Evolutionary conservation across 129 eudicot genomes (phyloP).

Genomic region (Centaurea solstitialis): DNA sequence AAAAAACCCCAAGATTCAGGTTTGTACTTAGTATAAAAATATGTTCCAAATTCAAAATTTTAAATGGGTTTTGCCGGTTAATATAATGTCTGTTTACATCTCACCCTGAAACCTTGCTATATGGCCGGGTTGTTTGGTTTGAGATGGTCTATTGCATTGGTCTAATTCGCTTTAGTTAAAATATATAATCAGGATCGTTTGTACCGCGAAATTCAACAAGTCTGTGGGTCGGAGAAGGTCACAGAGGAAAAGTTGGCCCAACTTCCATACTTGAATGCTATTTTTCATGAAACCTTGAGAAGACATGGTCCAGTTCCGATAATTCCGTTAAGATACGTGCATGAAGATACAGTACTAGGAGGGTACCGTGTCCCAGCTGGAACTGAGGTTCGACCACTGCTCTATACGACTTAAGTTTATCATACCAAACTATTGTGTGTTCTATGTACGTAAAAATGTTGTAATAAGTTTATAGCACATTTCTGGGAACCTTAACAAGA

Average conservation of each 20-base stretch:
- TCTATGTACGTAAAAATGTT: background rate
- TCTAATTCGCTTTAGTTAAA: background rate
- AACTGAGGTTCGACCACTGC: constrained; percentile 44
- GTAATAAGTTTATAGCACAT: background rate
- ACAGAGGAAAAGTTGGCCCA: constrained; percentile 52
- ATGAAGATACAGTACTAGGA: constrained; percentile 60
- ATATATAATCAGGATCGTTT: constrained; percentile 47
- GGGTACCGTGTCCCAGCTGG: constrained; percentile 65
- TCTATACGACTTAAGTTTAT: background rate
- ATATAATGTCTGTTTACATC: background rate
- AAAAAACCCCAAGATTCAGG: constrained; percentile 54
- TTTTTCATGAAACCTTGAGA: constrained; percentile 64
- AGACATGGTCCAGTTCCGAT: constrained; percentile 57
- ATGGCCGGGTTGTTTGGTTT: background rate
- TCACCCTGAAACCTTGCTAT: background rate
- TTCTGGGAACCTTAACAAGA: background rate
- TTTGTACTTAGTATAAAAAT: constrained; percentile 8
- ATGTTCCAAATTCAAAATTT: background rate
- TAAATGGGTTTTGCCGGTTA: background rate
- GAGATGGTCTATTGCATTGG: background rate
- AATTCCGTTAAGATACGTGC: constrained; percentile 51
- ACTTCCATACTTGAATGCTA: constrained; percentile 51
- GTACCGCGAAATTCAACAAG: constrained; percentile 46
- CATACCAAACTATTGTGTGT: background rate
- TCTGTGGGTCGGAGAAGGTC: constrained; percentile 49